Evolutionary conservation across 1,284 basidiomycete genomes (phyloP), one percentile per base, ranked within the genome.

Genomic region (Mycosarcoma maydis): DNA sequence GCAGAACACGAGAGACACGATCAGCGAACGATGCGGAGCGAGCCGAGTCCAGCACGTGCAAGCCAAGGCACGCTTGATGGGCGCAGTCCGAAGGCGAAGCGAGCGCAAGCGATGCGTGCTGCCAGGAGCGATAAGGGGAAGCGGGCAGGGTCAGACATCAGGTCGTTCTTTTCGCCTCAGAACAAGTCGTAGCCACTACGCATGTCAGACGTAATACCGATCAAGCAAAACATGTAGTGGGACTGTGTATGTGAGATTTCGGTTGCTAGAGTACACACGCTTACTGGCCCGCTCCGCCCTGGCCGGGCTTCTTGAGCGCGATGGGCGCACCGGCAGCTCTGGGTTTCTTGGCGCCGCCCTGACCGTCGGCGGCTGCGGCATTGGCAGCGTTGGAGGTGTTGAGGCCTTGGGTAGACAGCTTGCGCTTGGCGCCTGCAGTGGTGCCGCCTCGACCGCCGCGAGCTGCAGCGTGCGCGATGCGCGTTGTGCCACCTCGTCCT

Each of bases 401-500:
- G 14, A 67, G 39, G 3, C 67, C 60, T 24, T 65, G 62, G 10
- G 68, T 44, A 0, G 61, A 66, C 19, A 71, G 47, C 24, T 71
- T 71, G 24, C 68, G 43, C 20, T 71, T 71, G 3, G 68, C 68
- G 2, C 68, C 68, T 1, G 61, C 56, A 1, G 56, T 44, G 6
- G 44, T 55, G 7, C 46, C 50, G 6, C 56, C 61, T 11, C 67
- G 53, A 14, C 49, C 60, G 3, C 60, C 67, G 3, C 59, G 39
- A 16, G 67, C 42, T 14, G 67, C 66, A n/a, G 54, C 54, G 16
- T 45, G 13, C 11, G 60, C 67, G 49, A 60, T 60, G 6, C 60
- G 47, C 3, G 53, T n/a, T 6, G 45, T 49, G n/a, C 67, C 60
- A 27, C 64, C 52, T 30, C 67, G 14, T 13, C 52, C 55, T 7